These are phyloP conservation scores for Papiliotrema flavescens DNA, from an alignment of 1,284 basidiomycete species.

Conservation along the genomic window DNA sequence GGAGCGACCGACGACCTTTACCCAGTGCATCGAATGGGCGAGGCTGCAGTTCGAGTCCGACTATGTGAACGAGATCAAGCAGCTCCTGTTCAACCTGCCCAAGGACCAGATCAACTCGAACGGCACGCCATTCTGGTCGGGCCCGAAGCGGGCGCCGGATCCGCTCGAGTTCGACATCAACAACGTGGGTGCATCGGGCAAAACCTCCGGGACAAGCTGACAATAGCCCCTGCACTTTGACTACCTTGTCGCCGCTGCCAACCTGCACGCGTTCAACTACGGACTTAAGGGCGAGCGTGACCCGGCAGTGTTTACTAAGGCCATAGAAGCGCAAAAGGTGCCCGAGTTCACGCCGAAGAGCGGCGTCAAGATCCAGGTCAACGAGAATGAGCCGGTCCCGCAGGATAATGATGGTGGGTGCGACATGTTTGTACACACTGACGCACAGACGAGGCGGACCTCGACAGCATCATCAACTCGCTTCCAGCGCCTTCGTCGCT, in stretches of 20 bases:
- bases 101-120: constrained; percentile 85
- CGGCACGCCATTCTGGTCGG: constrained; percentile 95
- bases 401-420: constrained; percentile 55
- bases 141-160: constrained; percentile 97
- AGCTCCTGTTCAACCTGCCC: constrained; percentile 89
- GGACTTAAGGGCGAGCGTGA: constrained; percentile 89
- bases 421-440: background rate
- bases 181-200: constrained; percentile 59
- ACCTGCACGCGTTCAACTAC: constrained; percentile 97
- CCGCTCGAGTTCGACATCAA: constrained; percentile 79
- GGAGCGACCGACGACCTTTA: constrained; percentile 88
- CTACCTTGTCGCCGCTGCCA: constrained; percentile 90
- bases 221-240: constrained; percentile 69
- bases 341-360: constrained; percentile 92
- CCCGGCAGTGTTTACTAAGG: constrained; percentile 72
- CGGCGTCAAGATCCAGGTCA: constrained; percentile 92
- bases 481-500: constrained; percentile 85
- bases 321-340: constrained; percentile 78
- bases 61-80: constrained; percentile 90
- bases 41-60: constrained; percentile 92
- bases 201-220: background rate
- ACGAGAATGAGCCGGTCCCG: constrained; percentile 80
- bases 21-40: constrained; percentile 98
- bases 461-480: constrained; percentile 59
- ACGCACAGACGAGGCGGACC: constrained; percentile 53